Base-by-base conservation (phyloP, 106 monocot species). In the Hemerocallis citrina region DNA sequence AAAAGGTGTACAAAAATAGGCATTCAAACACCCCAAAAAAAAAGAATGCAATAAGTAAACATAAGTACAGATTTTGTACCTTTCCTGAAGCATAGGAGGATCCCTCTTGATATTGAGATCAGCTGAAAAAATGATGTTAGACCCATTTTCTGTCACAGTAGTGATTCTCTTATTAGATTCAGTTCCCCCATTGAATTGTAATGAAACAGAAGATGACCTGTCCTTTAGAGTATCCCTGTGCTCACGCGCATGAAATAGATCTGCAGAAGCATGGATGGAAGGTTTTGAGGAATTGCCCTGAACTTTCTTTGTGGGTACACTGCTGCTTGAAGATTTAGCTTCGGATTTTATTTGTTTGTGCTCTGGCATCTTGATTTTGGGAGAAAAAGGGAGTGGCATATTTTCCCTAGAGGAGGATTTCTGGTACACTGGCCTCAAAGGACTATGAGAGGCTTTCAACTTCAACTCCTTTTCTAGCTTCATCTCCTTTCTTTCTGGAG, bases 41-140 rank as follows among this genome's bases (percentile, higher is more conserved):
- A 31, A 64, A 23, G 11, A 22, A 12, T 27, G 11, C 11, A 38
- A 11, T 38, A n/a, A n/a, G 5, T 38, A 5, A n/a, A n/a, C n/a
- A n/a, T n/a, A n/a, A n/a, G n/a, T n/a, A n/a, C n/a, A n/a, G n/a
- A n/a, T n/a, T n/a, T 38, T 38, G 11, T 66, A 86, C 86, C 74
- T 61, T 57, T 82, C 71, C 10, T n/a, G 64, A 13, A 31, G 11
- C 50, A 64, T n/a, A n/a, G n/a, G 11, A 48, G 48, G 17, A 70
- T 72, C 85, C 52, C 68, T 89, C 44, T 81, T 67, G 12, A 59
- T 27, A 61, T 63, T 73, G 3, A 34, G 24, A 64, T 85, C 89
- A 22, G 64, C 74, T 36, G 85, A 85, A 69, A 72, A 78, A 62
- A 81, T 93, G 37, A 54, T 58, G 27, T 74, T 66, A 48, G 71